Evolutionary conservation across 2,329 filamentous ascomycete species (phyloP).

Genomic region (Penicillium paneum): DNA sequence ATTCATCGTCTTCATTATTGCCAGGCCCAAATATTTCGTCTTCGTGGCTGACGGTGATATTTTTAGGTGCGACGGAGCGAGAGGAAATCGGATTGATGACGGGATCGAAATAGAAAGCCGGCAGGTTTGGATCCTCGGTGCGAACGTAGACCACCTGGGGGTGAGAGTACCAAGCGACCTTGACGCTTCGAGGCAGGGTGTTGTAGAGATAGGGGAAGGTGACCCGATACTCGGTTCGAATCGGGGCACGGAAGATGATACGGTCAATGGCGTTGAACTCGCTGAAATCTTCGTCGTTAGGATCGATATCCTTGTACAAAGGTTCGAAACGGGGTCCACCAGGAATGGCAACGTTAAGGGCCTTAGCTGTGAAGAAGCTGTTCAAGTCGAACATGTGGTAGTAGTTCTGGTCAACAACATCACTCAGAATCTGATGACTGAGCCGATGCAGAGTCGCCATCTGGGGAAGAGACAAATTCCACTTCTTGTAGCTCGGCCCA

Average conservation of each 20-base stretch:
- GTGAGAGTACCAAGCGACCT: slow-evolving; percentile 88
- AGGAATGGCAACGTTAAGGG: slow-evolving; percentile 94
- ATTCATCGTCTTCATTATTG: slow-evolving; percentile 78
- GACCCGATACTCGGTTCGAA: slow-evolving; percentile 92
- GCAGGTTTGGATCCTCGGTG: slow-evolving; percentile 81
- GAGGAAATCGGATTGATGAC: slow-evolving; percentile 97
- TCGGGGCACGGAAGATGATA: slow-evolving; percentile 95
- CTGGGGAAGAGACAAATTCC: slow-evolving; percentile 89
- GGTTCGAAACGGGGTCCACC: slow-evolving; percentile 96
- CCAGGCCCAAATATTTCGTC: slow-evolving; percentile 86
- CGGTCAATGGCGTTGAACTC: slow-evolving; percentile 99
- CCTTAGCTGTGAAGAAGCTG: slow-evolving; percentile 93
- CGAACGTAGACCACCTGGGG: slow-evolving; percentile 90
- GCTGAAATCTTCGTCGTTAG: slow-evolving; percentile 98
- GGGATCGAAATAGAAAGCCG: slow-evolving; percentile 97
- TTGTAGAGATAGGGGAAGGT: slow-evolving; percentile 96
- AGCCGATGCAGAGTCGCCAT: slow-evolving; percentile 95
- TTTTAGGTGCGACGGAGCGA: slow-evolving; percentile 88
- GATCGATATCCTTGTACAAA: slow-evolving; percentile 96
- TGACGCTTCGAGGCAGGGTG: slow-evolving; percentile 88
- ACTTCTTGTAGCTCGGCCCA: slow-evolving; percentile 91
- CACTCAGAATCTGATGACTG: slow-evolving; percentile 84
- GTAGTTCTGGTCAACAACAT: slow-evolving; percentile 94
- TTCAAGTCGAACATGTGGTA: slow-evolving; percentile 96
- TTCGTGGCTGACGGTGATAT: slow-evolving; percentile 86